Conservation (phyloP, 2,329 filamentous ascomycete genomes). For the Fusarium pseudograminearum region DNA sequence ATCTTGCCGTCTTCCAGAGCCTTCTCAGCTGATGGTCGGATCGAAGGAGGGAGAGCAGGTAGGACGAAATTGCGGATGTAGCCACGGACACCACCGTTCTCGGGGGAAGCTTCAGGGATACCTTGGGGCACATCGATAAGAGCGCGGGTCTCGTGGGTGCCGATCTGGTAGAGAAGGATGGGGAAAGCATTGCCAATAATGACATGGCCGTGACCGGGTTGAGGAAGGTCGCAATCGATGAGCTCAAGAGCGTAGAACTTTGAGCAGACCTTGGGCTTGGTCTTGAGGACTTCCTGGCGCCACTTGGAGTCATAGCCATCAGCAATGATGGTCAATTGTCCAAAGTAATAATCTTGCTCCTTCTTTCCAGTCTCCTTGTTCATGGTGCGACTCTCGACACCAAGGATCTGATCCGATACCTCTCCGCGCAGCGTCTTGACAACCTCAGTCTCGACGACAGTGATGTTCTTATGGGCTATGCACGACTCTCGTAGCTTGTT, state of each 20-base stretch:
- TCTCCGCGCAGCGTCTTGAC: slow-evolving; percentile 79
- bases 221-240: slow-evolving; percentile 84
- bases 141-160: slow-evolving; percentile 90
- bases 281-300: slow-evolving; percentile 79
- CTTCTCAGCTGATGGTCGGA: slow-evolving; percentile 78
- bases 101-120: slow-evolving; percentile 77
- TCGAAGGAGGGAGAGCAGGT: slow-evolving; percentile 77
- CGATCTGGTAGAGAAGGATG: slow-evolving; percentile 95
- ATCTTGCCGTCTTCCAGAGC: slow-evolving; percentile 84
- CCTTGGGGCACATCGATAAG: slow-evolving; percentile 88
- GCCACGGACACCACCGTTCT: slow-evolving; percentile 83
- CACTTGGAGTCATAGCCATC: slow-evolving; percentile 96
- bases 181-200: slow-evolving; percentile 81
- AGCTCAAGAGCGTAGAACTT: slow-evolving; percentile 96
- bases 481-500: slow-evolving; percentile 82
- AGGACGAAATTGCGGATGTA: slow-evolving; percentile 86
- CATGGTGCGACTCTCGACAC: slow-evolving; percentile 79
- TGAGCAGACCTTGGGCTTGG: slow-evolving; percentile 89
- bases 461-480: slow-evolving; percentile 81
- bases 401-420: slow-evolving; percentile 78
- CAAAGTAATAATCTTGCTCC: slow-evolving; percentile 83
- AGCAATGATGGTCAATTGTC: slow-evolving; percentile 85
- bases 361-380: slow-evolving; percentile 68
- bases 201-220: slow-evolving; percentile 84
- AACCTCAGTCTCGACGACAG: slow-evolving; percentile 89